Evolutionary conservation across 2,329 filamentous ascomycete genomes (phyloP).

Genomic region (Daldinia sp.): DNA sequence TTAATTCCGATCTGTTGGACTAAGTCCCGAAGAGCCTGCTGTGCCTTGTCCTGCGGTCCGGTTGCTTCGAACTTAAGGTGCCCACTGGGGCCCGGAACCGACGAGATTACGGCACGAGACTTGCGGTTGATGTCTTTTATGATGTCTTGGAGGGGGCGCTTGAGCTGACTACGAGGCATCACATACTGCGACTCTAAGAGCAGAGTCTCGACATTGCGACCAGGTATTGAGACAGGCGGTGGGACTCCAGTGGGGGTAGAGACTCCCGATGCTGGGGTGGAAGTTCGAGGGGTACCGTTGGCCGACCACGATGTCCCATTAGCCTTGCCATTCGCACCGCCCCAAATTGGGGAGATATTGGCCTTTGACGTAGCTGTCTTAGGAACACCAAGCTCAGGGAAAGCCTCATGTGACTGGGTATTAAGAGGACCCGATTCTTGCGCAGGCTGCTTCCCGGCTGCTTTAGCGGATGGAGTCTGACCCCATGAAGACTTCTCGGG

Average conservation of each 20-base stretch:
- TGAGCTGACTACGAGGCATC: conserved; percentile 80
- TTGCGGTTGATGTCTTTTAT: conserved; percentile 93
- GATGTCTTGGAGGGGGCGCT: conserved; percentile 85
- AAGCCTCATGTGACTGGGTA: conserved; percentile 88
- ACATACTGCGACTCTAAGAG: conserved; percentile 81
- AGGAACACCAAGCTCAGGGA: conserved; percentile 85
- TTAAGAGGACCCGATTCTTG: conserved; percentile 70
- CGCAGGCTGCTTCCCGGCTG: conserved; percentile 76
- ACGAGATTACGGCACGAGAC: conserved; percentile 86
- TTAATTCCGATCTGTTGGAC: conserved; percentile 88
- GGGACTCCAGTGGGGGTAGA: conserved; percentile 60
- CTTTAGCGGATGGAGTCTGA: conserved; percentile 69
- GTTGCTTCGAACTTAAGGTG: conserved; percentile 85
- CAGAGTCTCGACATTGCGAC: conserved; percentile 83
- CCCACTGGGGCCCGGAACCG: conserved; percentile 78
- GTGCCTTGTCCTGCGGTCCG: conserved; percentile 84
- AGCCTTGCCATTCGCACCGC: conserved; percentile 64
- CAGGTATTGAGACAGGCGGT: conserved; percentile 79
- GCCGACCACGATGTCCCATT: conserved; percentile 67
- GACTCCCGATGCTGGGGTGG: conserved; percentile 72
- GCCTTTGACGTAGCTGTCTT: conserved; percentile 72
- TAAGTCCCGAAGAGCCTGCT: conserved; percentile 89
- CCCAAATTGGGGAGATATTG: conserved; percentile 80
- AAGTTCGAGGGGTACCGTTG: conserved; percentile 69
- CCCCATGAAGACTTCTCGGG: conserved; percentile 60